These are phyloP conservation scores for Candida takata DNA, from an alignment of 805 yeast species.

Conservation along the genomic window DNA sequence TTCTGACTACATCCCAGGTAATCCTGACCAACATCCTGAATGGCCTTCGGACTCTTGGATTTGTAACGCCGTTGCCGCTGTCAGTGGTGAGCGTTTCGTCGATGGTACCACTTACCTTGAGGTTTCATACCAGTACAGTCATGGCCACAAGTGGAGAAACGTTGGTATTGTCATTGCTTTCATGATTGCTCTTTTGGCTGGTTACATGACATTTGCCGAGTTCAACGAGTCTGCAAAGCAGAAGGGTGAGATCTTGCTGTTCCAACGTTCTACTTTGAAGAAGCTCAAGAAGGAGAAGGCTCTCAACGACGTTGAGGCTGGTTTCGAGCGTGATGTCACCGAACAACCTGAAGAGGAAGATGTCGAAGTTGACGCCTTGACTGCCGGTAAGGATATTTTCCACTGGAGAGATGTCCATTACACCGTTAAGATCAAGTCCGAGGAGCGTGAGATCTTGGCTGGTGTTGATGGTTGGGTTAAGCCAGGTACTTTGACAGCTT, in stretches of 20 bases:
- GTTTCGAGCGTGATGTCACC: constrained; percentile 24
- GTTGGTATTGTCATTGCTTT: constrained; percentile 56
- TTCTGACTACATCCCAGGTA: constrained; percentile 40
- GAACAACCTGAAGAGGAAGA: constrained; percentile 22
- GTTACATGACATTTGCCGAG: constrained; percentile 52
- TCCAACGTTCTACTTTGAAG: constrained; percentile 42
- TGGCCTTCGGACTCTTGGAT: constrained; percentile 29
- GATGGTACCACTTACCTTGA: constrained; percentile 44
- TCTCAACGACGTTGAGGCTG: constrained; percentile 22
- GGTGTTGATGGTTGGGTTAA: constrained; percentile 78
- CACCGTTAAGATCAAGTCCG: constrained; percentile 56
- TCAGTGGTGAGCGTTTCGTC: constrained; percentile 42
- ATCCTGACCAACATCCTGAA: constrained; percentile 20
- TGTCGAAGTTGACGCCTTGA: constrained; percentile 23
- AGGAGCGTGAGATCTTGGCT: constrained; percentile 51
- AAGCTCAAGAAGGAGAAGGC: constrained; percentile 37
- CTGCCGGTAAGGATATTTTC: constrained; percentile 45
- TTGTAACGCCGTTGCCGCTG: constrained; percentile 53
- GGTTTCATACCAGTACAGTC: constrained; percentile 36
- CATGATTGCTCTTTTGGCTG: constrained; percentile 43
- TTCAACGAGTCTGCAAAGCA: constrained; percentile 54
- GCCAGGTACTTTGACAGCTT: constrained; percentile 75
- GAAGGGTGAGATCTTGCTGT: constrained; percentile 64
- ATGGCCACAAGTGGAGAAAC: constrained; percentile 54
- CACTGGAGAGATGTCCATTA: constrained; percentile 76